These are phyloP conservation scores for Termitomyces sp. DNA, from an alignment of 768 basidiomycete species.

Conservation along the genomic window DNA sequence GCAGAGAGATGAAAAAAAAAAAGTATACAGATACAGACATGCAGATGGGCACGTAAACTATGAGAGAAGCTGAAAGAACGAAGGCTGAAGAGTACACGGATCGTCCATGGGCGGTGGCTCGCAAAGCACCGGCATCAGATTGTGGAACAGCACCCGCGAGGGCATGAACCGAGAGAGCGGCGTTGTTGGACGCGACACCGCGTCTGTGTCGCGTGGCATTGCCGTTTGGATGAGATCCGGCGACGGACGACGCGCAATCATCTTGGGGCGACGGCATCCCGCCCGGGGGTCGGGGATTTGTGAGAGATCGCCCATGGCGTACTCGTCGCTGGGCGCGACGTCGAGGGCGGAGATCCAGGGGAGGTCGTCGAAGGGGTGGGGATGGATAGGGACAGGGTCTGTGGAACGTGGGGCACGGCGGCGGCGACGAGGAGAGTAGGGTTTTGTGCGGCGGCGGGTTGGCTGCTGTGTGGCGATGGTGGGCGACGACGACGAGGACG, in stretches of 20 bases:
- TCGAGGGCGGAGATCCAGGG: constrained; percentile 66
- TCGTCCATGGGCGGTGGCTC: constrained; percentile 17
- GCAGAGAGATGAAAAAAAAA: not conserved
- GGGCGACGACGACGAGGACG: no score
- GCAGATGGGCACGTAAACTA: no score
- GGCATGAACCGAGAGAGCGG: not conserved
- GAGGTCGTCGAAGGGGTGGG: constrained; percentile 50
- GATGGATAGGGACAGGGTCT: constrained; percentile 11
- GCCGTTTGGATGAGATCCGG: constrained; percentile 28
- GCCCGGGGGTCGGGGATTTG: constrained; percentile 26
- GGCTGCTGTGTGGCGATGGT: no score
- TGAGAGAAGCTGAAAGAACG: not conserved
- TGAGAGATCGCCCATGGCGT: constrained; percentile 65
- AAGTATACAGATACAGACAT: not conserved
- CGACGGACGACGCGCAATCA: constrained; percentile 39
- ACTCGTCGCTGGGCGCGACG: constrained; percentile 32
- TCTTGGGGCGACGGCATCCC: no score
- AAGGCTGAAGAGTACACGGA: constrained; percentile 21
- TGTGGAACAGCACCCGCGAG: constrained; percentile 38
- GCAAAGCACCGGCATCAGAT: constrained; percentile 58
- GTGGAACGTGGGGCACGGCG: not conserved
- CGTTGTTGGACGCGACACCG: not conserved
- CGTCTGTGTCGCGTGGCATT: constrained; percentile 6
- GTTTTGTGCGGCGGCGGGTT: constrained; percentile 27
- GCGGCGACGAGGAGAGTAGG: not conserved